Base-by-base conservation (phyloP, 1,284 basidiomycete genomes). In the Leccinum ponderosum region DNA sequence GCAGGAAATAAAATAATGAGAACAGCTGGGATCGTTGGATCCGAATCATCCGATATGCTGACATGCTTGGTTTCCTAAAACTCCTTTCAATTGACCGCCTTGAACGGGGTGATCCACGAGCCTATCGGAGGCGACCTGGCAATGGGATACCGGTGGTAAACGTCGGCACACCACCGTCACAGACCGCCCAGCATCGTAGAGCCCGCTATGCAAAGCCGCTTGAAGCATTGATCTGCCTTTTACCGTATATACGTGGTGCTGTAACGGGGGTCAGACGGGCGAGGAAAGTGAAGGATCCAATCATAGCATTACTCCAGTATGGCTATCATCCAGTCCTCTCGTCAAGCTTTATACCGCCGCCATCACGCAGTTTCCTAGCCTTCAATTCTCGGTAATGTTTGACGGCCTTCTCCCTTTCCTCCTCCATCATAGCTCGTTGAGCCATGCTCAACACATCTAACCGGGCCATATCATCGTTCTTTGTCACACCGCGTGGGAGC, bases 391-490 rank as follows among this genome's bases (percentile, higher is more conserved):
- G 75, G 70, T 93, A 93, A 59, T 82, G 77, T 68, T 73, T 75
- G 61, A 93, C 86, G 14, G 77, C 89, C 62, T 80, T 86, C 67
- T 87, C 87, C 60, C 91, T 79, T 75, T 92, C 90, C 62, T 80
- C 77, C 66, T 89, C 89, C 83, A 93, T 85, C 86, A 88, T 85
- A 9, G 79, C 79, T 72, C 84, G 87, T 75, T 91, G 89, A 6
- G 86, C 84, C 82, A 90, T 85, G n/a, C 86, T 89, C 27, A 91
- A 63, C 9, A 89, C 80, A 2, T 80, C 81, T 52, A 58, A 55
- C 12, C 63, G 37, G 80, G 69, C 70, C 64, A 27, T 75, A 76
- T 56, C 61, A 76, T 56, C 61, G 57, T 44, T 58, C 63, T 65
- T 68, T 51, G 69, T 63, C 68, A 72, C 78, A 25, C 77, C 77